Base-by-base conservation (phyloP, 164 flowering plant species). In the Houttuynia cordata region DNA sequence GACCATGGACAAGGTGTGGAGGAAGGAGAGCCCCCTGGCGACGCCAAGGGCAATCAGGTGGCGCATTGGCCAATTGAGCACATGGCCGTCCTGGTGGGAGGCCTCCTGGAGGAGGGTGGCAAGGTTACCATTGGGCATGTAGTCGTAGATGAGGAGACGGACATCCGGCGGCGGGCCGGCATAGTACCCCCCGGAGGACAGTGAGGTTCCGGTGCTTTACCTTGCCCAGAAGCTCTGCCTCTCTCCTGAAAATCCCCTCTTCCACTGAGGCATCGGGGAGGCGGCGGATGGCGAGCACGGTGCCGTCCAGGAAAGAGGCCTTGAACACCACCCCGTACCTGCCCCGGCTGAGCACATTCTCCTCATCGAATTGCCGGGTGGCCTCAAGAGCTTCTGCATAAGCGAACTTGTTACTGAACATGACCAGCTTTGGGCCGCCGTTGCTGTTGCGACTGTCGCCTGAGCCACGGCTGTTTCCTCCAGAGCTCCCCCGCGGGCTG, bases 61-160 rank as follows among this genome's bases (percentile, higher is more conserved):
- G 25, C 97, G 89, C 97, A 91, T 91, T 41, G 97, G 96, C 97
- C 97, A 91, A 37, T 88, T 91, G 14, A 91, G 83, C 21, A 88
- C 87, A 53, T 88, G 93, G 14, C 97, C 97, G 42, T 86, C 97
- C 65, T 85, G 91, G 72, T 88, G 97, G 0, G 96, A 83, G 8
- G 97, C 96, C 69, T 91, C 97, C 70, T 88, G 94, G 30, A 91
- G 83, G 22, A 91, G 82, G 8, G 94, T 88, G 0, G 86, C 84
- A 0, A 91, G 78, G 73, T 88, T 88, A 58, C 97, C 96, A 51
- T 91, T 91, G 18, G 97, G 97, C 97, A 91, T 91, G 93, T 91
- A 91, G 67, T 91, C 98, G 64, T 81, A 89, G 5, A 88, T 82
- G 1, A 88, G 81, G 15, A 92, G 89, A 8, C 93, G 74, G 18